Evolutionary conservation across 2,329 filamentous ascomycete genomes (phyloP).

Genomic region (Aspergillus persii): DNA sequence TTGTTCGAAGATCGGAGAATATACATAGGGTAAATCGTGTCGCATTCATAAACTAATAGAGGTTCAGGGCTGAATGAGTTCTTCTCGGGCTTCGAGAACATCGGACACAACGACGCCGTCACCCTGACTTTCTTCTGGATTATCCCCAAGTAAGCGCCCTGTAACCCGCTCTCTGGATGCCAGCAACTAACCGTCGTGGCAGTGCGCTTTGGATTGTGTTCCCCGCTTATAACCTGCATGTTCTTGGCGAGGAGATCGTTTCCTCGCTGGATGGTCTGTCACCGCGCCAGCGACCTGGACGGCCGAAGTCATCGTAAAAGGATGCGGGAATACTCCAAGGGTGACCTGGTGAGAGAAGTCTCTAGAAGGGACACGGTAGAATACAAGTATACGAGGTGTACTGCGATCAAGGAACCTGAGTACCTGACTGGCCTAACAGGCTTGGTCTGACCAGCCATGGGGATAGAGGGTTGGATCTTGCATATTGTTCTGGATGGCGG

Average conservation of each 20-base stretch:
- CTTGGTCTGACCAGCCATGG: background rate
- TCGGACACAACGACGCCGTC: conserved; percentile 59
- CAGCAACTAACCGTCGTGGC: conserved; percentile 15
- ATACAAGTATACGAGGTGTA: background rate
- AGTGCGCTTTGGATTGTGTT: conserved; percentile 65
- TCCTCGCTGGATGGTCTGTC: conserved; percentile 49
- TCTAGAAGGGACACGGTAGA: background rate
- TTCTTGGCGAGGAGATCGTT: conserved; percentile 62
- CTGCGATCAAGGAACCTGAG: too few relatives aligned
- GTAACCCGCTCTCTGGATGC: background rate
- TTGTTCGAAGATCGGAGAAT: background rate
- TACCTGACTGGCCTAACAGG: too few relatives aligned
- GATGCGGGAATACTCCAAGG: background rate
- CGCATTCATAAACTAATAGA: background rate
- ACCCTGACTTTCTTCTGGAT: conserved; percentile 61
- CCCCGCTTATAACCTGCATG: conserved; percentile 61
- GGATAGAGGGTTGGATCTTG: too few relatives aligned
- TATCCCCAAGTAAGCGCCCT: conserved; percentile 60
- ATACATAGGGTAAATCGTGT: background rate
- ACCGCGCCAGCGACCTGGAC: conserved; percentile 23
- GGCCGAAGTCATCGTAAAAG: conserved; percentile 29
- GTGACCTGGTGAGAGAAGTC: too few relatives aligned
- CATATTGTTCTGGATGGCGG: too few relatives aligned
- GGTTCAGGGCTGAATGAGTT: conserved; percentile 56
- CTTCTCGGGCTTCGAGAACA: conserved; percentile 59